Evolutionary conservation across 2,329 filamentous ascomycete genomes (phyloP).

Genomic region (Pestalotiopsis sp.): DNA sequence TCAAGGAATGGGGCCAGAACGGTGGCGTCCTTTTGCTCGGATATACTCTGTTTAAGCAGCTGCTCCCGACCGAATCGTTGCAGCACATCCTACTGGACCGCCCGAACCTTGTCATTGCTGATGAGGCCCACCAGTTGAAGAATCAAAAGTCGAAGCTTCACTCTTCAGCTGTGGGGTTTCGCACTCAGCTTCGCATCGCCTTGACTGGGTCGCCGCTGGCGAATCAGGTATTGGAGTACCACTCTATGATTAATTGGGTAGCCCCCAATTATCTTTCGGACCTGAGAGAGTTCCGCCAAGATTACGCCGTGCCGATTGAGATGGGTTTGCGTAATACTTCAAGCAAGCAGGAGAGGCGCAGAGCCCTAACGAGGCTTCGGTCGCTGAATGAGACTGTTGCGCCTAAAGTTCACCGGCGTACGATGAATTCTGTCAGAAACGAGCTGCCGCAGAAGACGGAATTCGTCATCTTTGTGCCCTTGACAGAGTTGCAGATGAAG

Average conservation of each 20-base stretch:
- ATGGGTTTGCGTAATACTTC: conserved; percentile 72
- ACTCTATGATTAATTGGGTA: conserved; percentile 86
- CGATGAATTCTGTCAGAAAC: conserved; percentile 64
- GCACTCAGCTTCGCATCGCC: conserved; percentile 73
- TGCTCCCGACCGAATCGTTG: conserved; percentile 34
- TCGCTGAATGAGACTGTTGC: conserved; percentile 72
- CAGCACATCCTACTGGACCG: conserved; percentile 54
- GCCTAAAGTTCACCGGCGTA: conserved; percentile 78
- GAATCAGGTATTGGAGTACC: conserved; percentile 84
- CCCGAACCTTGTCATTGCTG: conserved; percentile 76
- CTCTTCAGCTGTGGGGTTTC: conserved; percentile 58
- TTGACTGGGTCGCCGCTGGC: conserved; percentile 85
- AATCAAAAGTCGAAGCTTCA: conserved; percentile 59
- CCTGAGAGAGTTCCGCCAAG: conserved; percentile 65
- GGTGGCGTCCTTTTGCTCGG: conserved; percentile 80
- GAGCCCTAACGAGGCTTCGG: conserved; percentile 66
- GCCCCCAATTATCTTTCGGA: conserved; percentile 77
- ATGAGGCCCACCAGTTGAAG: conserved; percentile 84
- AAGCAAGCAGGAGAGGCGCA: conserved; percentile 52
- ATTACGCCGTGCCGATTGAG: conserved; percentile 75
- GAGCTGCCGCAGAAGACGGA: conserved; percentile 77
- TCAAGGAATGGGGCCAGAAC: conserved; percentile 61
- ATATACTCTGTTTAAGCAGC: conserved; percentile 66
- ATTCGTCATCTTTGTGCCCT: conserved; percentile 75
- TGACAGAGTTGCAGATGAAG: conserved; percentile 65